Evolutionary conservation across 495 filamentous ascomycete species (phyloP).

Genomic region (Aspergillus olivimuriae): DNA sequence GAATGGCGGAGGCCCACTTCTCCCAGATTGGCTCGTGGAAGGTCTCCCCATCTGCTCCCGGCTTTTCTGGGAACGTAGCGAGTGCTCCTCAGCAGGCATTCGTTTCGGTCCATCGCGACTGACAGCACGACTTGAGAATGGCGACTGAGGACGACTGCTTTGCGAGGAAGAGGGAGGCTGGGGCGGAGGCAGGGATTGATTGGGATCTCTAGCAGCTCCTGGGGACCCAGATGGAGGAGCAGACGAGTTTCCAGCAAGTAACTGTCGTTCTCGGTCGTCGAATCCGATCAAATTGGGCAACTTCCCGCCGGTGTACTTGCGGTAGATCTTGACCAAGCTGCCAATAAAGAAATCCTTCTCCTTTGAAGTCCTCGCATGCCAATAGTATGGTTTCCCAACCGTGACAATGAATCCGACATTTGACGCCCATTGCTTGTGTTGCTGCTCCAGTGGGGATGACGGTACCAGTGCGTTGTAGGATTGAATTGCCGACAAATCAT

Average conservation of each 20-base stretch:
- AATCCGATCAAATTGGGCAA: constrained; percentile 77
- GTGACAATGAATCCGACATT: constrained; percentile 82
- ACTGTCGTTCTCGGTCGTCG: constrained; percentile 67
- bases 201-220: constrained; percentile 27
- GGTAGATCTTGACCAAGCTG: constrained; percentile 89
- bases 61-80: constrained; percentile 37
- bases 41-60: constrained; percentile 42
- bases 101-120: constrained; percentile 35
- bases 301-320: constrained; percentile 88
- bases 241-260: constrained; percentile 56
- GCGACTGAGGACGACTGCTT: constrained; percentile 19
- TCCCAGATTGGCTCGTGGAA: constrained; percentile 28
- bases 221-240: constrained; percentile 25
- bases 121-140: constrained; percentile 23
- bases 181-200: constrained; percentile 23
- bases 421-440: constrained; percentile 70
- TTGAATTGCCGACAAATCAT: constrained; percentile 75
- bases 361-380: constrained; percentile 84
- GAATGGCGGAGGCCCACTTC: constrained; percentile 17
- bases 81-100: constrained; percentile 37
- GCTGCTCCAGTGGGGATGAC: constrained; percentile 49
- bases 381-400: constrained; percentile 91
- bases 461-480: constrained; percentile 58
- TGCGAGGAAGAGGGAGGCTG: constrained; percentile 18
- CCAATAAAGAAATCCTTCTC: constrained; percentile 98